Percentiles rank a stretch among this genome's conserved stretches.
Evolutionary conservation across 2,329 filamentous ascomycete genomes (phyloP).

Genomic region (Fusarium dimerum): DNA sequence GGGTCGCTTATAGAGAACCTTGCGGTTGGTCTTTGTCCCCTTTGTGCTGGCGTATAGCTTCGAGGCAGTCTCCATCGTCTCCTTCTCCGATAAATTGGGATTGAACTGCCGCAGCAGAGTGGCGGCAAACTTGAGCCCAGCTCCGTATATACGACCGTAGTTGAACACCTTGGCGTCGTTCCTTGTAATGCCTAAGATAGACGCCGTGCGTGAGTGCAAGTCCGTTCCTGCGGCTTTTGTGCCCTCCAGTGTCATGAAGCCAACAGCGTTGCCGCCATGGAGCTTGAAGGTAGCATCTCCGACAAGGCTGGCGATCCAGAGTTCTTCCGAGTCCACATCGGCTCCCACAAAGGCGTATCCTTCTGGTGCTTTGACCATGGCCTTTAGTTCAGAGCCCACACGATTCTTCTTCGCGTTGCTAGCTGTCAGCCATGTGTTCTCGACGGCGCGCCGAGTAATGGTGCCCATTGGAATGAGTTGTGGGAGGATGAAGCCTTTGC

Average conservation of each 20-base stretch:
- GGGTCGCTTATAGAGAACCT: conserved; percentile 66
- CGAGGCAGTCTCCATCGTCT: conserved; percentile 75
- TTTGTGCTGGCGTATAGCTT: conserved; percentile 89
- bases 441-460: conserved; percentile 88
- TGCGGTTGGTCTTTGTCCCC: conserved; percentile 79
- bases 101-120: conserved; percentile 94
- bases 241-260: conserved; percentile 98
- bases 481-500: conserved; percentile 79
- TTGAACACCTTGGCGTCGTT: conserved; percentile 99
- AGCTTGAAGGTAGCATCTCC: conserved; percentile 94
- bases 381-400: conserved; percentile 94
- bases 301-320: conserved; percentile 96
- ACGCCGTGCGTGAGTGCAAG: conserved; percentile 88
- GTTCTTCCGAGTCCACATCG: conserved; percentile 94
- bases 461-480: conserved; percentile 99
- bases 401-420: conserved; percentile 96
- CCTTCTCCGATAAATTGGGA: conserved; percentile 73
- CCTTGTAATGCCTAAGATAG: conserved; percentile 88
- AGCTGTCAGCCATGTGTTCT: conserved; percentile 97
- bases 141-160: conserved; percentile 98
- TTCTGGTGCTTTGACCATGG: conserved; percentile 89
- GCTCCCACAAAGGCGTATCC: conserved; percentile 95
- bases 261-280: conserved; percentile 94
- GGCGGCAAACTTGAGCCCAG: conserved; percentile 88
- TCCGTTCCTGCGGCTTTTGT: conserved; percentile 94